Conservation (phyloP, 352 stramenopile genomes). For the Aphanomyces stellatus region DNA sequence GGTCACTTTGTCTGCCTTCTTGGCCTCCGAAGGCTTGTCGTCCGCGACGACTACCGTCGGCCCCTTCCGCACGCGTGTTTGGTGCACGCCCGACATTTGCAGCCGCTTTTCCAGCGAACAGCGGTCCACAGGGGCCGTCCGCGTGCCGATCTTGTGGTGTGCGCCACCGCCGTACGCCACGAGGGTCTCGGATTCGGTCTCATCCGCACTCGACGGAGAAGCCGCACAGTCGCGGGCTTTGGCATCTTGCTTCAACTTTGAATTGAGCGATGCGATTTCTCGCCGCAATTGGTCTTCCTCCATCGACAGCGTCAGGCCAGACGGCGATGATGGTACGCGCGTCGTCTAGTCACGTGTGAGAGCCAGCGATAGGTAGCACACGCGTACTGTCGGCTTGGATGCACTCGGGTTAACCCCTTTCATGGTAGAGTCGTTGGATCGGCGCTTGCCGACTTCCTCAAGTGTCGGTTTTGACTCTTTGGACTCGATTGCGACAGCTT, state of each 20-base stretch:
- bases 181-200: neutral
- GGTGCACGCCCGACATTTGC: neutral
- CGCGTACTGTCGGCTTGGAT: too few relatives aligned
- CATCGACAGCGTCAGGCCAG: neutral
- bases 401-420: too few relatives aligned
- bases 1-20: slow-evolving; percentile 5
- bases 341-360: too few relatives aligned
- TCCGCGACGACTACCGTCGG: neutral
- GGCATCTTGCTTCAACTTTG: neutral
- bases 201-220: neutral
- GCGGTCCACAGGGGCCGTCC: neutral
- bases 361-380: too few relatives aligned
- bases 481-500: too few relatives aligned
- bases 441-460: too few relatives aligned
- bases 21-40: neutral
- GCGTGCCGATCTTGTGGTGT: neutral
- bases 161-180: neutral
- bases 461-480: too few relatives aligned
- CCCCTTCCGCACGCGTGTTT: slow-evolving; percentile 1
- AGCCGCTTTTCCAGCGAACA: slow-evolving; percentile 7
- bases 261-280: slow-evolving; percentile 1
- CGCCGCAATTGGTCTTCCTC: neutral
- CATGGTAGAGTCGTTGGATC: too few relatives aligned
- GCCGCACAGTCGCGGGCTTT: neutral
- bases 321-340: too few relatives aligned